Base-by-base conservation (phyloP, 441 rosid species). In the Syzygium malaccense region DNA sequence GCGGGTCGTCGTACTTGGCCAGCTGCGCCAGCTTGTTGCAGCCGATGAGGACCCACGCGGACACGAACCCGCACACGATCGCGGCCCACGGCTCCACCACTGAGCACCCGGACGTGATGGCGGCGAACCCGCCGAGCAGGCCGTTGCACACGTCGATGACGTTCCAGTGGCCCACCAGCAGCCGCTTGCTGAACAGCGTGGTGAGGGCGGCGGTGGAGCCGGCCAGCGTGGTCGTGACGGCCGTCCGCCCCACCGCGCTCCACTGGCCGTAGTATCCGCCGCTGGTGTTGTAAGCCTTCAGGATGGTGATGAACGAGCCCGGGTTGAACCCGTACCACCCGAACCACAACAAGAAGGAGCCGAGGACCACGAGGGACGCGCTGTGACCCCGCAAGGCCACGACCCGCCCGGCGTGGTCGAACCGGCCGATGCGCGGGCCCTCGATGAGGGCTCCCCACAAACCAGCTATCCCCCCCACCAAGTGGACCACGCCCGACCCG, bases 41-140 rank as follows among this genome's bases (percentile, higher is more conserved):
- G 15, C 80, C 66, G 54, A 86, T 89, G 58, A 89, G 88, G 64
- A 89, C 88, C 88, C 88, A 89, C 3, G 88, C 79, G 37, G 90
- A 86, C 60, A 89, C 86, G 19, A 78, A 89, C 19, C 86, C 90
- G 28, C 90, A 89, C 33, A 89, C 41, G n/a, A 89, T 86, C 23
- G 90, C 90, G 5, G 88, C 90, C 88, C 90, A 79, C 19, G 88
- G 90, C 53, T 89, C 90, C 28, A 89, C 90, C 80, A 89, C 90
- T 8, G 90, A 37, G 86, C 88, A 89, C 1, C 86, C 88, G 14
- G 90, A 86, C 18, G 88, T 89, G 90, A 89, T 89, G 55, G 90
- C 86, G 12, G 88, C 88, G 64, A 89, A 85, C 30, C 90, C 88
- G 4, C 88, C 88, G 20, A 89, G 86, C 51, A 89, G 90, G 58